Evolutionary conservation across 345 rosid species (phyloP), one percentile per base, ranked within the genome.

Genomic region (Carallia brachiata): DNA sequence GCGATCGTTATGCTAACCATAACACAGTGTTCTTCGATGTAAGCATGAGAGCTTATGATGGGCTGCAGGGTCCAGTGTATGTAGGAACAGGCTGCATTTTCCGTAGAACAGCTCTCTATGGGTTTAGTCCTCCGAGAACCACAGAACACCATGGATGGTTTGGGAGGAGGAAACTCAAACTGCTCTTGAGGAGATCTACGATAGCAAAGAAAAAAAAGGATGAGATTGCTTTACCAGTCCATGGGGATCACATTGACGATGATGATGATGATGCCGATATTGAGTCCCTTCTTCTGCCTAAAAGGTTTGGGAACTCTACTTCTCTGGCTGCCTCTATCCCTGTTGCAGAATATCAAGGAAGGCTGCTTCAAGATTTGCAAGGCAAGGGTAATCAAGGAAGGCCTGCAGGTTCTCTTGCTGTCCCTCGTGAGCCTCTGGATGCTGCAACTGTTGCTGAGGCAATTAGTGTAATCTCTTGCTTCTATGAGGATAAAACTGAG

Each of bases 401-500:
- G 62, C 96, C 96, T 36, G 88, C 89, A 3, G 93, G 91, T 8
- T 84, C 96, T 48, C 89, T 90, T 58, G 87, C 91, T 13, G 89
- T 84, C n/a, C 93, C 93, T 10, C 86, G 96, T 0, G 90, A 88
- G 70, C 93, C 93, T n/a, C 72, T 88, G 6, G 96, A 90, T 78
- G 96, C 93, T 64, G 89, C 91, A 4, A 88, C 96, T 16, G 93
- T 88, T 66, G 93, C 96, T 0, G 91, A 88, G 69, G 96, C 93
- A 50, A 90, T 88, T 50, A 83, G 85, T 69, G 91, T 86, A 16
- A 85, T 90, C 67, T 90, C 96, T 13, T 90, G 96, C 73, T 90
- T 85, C 76, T 88, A 88, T 17, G 96, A 90, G 74, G 96, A 90
- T 65, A 86, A 81, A 80, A 90, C 91, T 0, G 96, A 88, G 66